Evolutionary conservation across 2,329 filamentous ascomycete species (phyloP), one percentile per base, ranked within the genome.

Genomic region (Escovopsis weberi): DNA sequence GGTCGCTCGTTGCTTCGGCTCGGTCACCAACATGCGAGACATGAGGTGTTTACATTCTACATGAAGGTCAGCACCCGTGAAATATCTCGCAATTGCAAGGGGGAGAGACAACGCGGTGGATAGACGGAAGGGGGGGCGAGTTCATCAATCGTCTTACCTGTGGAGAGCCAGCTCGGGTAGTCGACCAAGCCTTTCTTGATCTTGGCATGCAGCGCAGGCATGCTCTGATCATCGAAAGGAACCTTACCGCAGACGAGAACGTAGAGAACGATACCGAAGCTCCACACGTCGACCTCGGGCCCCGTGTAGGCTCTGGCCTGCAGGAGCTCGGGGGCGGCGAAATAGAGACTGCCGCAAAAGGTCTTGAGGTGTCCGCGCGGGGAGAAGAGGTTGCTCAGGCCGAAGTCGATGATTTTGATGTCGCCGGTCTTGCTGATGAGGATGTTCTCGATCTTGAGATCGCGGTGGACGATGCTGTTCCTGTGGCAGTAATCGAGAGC

Each of bases 341-440:
- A 98, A 60, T 98, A 98, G 33, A 98, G 68, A 69, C 88, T 95
- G 38, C 91, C 91, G 55, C 91, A 98, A 57, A 96, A 98, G 0
- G 91, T 98, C 65, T 94, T 95, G 45, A 96, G 72, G 48, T 93
- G 81, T 47, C 75, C 76, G 37, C 80, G 73, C 1, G 91, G 91
- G 6, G 86, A 81, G 62, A 95, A 98, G 4, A 96, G 75, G 55
- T 98, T 98, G 67, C 89, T 96, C 43, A 98, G 70, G 28, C 89
- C 91, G 60, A 98, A 98, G 59, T 98, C 91, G 52, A 98, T 98
- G 54, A 98, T 96, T 60, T 96, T 96, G 64, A 98, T 98, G 58
- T 98, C 91, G 35, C 91, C 91, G 2, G 85, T 95, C 69, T 96
- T 96, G 70, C 87, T 95, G 65, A 98, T 98, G 47, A 98, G 75